These are phyloP conservation scores for Mrakia blollopis DNA, from an alignment of 768 basidiomycete species.

Conservation along the genomic window DNA sequence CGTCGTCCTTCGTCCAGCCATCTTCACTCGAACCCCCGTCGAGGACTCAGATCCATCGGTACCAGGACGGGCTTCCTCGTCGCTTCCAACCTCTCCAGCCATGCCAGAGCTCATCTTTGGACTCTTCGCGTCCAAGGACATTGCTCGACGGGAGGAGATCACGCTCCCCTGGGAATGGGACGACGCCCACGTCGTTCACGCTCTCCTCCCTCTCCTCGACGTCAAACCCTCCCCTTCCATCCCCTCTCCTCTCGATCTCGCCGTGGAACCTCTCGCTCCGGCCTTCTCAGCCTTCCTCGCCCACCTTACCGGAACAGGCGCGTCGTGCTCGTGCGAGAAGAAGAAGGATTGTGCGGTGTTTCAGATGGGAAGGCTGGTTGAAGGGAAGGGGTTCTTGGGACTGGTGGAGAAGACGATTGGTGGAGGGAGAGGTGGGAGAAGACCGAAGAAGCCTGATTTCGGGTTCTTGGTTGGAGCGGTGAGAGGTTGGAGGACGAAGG, in stretches of 20 bases:
- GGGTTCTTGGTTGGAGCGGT: conserved; percentile 41
- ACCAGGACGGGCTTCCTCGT: conserved; percentile 33
- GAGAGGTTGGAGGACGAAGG: conserved; percentile 42
- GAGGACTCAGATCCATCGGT: conserved; percentile 8
- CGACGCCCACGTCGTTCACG: conserved; percentile 78
- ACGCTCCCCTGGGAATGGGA: conserved; percentile 97
- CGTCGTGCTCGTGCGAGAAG: conserved; percentile 41
- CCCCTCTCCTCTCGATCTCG: conserved; percentile 9
- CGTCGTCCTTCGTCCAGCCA: conserved; percentile 57
- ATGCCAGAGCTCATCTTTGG: conserved; percentile 58
- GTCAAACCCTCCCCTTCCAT: conserved; percentile 21
- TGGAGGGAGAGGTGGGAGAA: conserved; percentile 25
- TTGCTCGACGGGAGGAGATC: conserved; percentile 76
- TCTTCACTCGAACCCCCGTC: conserved; percentile 43
- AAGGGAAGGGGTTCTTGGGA: conserved; percentile 30
- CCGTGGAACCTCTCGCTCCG: conserved; percentile 29
- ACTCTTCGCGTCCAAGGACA: conserved; percentile 69
- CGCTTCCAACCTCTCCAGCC: background rate
- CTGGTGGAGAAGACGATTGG: conserved; percentile 30
- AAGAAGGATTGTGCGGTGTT: conserved; percentile 41
- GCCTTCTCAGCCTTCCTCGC: conserved; percentile 40
- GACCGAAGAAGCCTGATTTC: conserved; percentile 35
- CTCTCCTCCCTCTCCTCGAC: conserved; percentile 49
- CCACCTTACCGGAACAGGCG: conserved; percentile 41
- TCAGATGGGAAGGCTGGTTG: conserved; percentile 41